A percentile compares a stretch with the other conserved stretches of the same genome.
Conservation (phyloP, 2,329 filamentous ascomycete genomes). For the Colletotrichum liriopes region DNA sequence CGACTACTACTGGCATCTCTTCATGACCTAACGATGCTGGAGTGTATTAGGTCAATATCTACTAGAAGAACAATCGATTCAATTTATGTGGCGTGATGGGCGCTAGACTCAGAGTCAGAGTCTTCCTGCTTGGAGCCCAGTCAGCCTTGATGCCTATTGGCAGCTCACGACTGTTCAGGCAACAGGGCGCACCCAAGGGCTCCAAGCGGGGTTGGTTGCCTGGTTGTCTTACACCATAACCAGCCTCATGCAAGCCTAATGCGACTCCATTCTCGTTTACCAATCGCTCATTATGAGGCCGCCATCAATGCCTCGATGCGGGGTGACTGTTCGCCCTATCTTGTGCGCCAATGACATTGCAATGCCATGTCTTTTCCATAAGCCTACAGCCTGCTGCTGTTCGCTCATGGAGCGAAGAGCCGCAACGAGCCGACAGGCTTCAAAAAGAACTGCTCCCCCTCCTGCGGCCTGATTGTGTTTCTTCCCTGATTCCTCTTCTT, state of each 20-base stretch:
- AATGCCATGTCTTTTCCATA: neutral
- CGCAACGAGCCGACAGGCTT: constrained; percentile 9
- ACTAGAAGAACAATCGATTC: neutral
- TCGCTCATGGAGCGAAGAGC: constrained; percentile 6
- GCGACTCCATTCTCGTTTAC: neutral
- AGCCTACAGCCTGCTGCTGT: constrained; percentile 7
- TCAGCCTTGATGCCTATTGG: constrained; percentile 30
- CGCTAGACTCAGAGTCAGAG: neutral
- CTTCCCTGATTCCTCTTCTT: neutral
- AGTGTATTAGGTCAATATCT: neutral
- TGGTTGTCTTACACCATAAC: constrained; percentile 23
- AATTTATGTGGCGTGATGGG: neutral
- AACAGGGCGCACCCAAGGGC: constrained; percentile 28
- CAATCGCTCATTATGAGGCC: constrained; percentile 25
- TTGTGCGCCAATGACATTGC: constrained; percentile 17
- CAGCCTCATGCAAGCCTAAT: constrained; percentile 27
- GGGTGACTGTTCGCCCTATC: constrained; percentile 16
- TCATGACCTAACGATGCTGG: neutral
- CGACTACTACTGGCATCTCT: neutral
- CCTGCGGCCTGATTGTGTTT: neutral
- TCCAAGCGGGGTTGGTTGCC: constrained; percentile 18
- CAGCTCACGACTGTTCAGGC: constrained; percentile 8
- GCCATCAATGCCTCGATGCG: constrained; percentile 3
- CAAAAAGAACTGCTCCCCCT: neutral
- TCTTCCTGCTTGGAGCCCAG: constrained; percentile 11